Conservation (phyloP, 2,329 filamentous ascomycete genomes). For the Aschersonia sp. region DNA sequence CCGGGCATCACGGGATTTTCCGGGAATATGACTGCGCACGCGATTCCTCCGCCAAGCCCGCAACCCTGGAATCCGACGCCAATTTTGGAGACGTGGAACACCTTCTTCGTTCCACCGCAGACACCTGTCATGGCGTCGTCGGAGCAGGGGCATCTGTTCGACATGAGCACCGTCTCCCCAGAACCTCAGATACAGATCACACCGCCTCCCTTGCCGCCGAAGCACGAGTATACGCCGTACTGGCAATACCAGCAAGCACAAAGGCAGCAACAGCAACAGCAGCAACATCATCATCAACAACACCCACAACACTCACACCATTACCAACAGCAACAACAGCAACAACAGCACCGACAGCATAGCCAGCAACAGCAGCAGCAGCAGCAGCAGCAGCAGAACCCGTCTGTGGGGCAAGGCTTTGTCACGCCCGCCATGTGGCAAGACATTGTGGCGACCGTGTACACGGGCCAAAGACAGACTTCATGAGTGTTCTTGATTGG, state of each 20-base stretch:
- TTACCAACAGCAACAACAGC: background rate
- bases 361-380: constrained; percentile 20
- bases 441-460: constrained; percentile 53
- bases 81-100: constrained; percentile 62
- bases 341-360: background rate
- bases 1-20: constrained; percentile 17
- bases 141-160: constrained; percentile 6
- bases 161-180: constrained; percentile 13
- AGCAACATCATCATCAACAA: background rate
- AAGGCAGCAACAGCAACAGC: constrained; percentile 21
- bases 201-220: background rate
- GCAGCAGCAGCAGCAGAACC: constrained; percentile 26
- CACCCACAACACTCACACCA: constrained; percentile 23
- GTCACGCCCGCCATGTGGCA: constrained; percentile 62
- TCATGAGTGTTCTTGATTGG: background rate
- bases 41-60: background rate
- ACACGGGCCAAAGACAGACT: constrained; percentile 34
- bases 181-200: constrained; percentile 19
- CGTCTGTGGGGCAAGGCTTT: constrained; percentile 36
- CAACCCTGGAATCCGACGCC: constrained; percentile 65
- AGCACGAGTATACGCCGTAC: background rate
- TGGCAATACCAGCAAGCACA: background rate
- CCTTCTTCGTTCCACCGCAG: constrained; percentile 54
- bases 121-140: constrained; percentile 69
- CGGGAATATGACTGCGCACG: background rate